Base-by-base conservation (phyloP, 352 stramenopile genomes). In the Phytopythium vexans region DNA sequence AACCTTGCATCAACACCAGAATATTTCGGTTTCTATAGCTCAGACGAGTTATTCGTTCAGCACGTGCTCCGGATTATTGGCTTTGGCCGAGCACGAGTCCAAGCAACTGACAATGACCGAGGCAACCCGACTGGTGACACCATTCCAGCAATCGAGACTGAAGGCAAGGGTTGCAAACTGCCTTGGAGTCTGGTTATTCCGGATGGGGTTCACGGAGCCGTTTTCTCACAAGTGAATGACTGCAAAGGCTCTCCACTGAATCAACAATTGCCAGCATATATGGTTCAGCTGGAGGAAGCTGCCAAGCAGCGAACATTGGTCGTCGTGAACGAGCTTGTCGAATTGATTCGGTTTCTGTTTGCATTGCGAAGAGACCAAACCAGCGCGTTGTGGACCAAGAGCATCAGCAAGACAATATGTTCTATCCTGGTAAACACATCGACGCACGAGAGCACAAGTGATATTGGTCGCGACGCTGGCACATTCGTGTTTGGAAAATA, bases 51-150 rank as follows among this genome's bases (percentile, higher is more conserved):
- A 31, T 79, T 85, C 34, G 61, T 76, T 1, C 77, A 77, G 15
- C 74, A 88, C 35, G 10, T 83, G 11, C 37, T 83, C n/a, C 52
- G 71, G 8, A 56, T 68, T n/a, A 66, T 83, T 38, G 74, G 77
- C 3, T 82, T 77, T 34, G 70, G 66, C 32, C 66, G 3, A 64
- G 27, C 39, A 70, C 60, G 38, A 75, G 65, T 21, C 54, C 56
- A 45, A 41, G 34, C n/a, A 49, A 43, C 16, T 5, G 27, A 8
- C 5, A 46, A 34, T 45, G 15, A 40, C 1, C 1, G n/a, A 49
- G 34, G 8, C 32, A 57, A 41, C 12, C 8, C 37, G 3, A 41
- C 37, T 41, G 37, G 8, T 41, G 37, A 41, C 12, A 41, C 37
- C n/a, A 27, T 27, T 27, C 21, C 21, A 27, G 21, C 21, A 27